Percentiles rank a stretch among this genome's conserved stretches.
Evolutionary conservation across 1,284 basidiomycete species (phyloP).

Genomic region (Exobasidium cylindrosporum): DNA sequence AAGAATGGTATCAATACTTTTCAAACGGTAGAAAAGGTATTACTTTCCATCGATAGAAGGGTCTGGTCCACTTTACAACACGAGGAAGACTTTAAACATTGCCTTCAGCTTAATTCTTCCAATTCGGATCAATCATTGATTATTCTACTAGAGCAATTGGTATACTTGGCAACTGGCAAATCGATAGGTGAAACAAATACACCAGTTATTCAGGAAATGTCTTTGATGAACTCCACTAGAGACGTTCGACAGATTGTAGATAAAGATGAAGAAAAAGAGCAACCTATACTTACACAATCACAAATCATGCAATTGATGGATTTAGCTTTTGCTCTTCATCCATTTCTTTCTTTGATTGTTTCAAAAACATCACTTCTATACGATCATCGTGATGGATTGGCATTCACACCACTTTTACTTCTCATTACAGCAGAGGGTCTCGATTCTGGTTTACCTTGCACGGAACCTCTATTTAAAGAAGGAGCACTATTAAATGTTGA

Average conservation of each 20-base stretch:
- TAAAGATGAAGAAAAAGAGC: not conserved
- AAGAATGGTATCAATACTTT: too few species aligned
- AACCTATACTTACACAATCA: not conserved
- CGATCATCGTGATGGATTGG: constrained; percentile 2
- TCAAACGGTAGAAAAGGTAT: not conserved
- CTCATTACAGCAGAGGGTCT: not conserved
- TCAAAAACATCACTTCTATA: constrained; percentile 5
- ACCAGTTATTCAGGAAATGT: too few species aligned
- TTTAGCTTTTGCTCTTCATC: constrained; percentile 7
- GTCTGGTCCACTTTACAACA: not conserved
- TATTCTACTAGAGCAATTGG: not conserved
- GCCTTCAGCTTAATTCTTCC: not conserved
- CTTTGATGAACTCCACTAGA: too few species aligned
- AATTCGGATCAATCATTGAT: not conserved
- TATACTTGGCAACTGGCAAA: not conserved
- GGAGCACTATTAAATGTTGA: not conserved
- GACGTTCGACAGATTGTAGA: too few species aligned
- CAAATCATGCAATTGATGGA: constrained; percentile 1
- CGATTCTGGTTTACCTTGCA: not conserved
- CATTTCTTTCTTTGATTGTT: constrained; percentile 3
- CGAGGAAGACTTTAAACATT: not conserved
- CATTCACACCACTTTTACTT: not conserved
- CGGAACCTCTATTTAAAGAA: not conserved
- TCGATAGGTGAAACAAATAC: too few species aligned
- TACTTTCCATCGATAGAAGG: not conserved